Base-by-base conservation (phyloP, 768 basidiomycete genomes). In the Mycena polygramma region DNA sequence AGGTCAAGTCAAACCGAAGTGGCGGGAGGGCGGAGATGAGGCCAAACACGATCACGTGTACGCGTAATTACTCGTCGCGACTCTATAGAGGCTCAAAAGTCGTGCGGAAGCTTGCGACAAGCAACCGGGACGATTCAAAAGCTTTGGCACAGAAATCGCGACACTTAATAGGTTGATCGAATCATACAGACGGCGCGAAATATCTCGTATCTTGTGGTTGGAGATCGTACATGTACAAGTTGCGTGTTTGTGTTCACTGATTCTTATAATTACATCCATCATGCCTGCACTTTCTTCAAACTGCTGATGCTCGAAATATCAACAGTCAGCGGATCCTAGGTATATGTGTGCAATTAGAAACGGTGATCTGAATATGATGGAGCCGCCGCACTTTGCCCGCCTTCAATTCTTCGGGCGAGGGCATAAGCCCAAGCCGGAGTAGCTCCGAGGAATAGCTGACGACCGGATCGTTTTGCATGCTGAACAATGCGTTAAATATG, bases 401-500 rank as follows among this genome's bases (percentile, higher is more conserved):
- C 78, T 84, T 89, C 75, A 98, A 80, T 76, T 95, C 93, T 10
- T 89, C 84, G 7, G 90, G 84, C 7, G 90, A 86, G 11, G 94
- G 95, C 94, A 97, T 96, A 72, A 92, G 82, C 15, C 89, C 91
- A 45, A 96, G 79, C 57, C 93, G 85, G 73, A 97, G 79, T 37
- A 98, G 83, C 79, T 96, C 94, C 11, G 92, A 90, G 2, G 91
- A 89, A 80, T 92, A 92, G 66, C 88, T 86, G 37, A 95, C 92
- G 39, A 94, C 86, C 2, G 94, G 94, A 75, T 95, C 94, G 66
- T 89, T 89, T 78, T 91, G 91, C 92, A 95, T 95, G 74, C 91
- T 92, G 62, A 19, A 72, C 39, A 24, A 58, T 7, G 46, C 52
- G 41, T 15, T 52, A 48, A 68, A 57, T 7, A 68, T 30, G 11